Conservation (phyloP, 2,329 filamentous ascomycete genomes). For the Diaporthe eres region DNA sequence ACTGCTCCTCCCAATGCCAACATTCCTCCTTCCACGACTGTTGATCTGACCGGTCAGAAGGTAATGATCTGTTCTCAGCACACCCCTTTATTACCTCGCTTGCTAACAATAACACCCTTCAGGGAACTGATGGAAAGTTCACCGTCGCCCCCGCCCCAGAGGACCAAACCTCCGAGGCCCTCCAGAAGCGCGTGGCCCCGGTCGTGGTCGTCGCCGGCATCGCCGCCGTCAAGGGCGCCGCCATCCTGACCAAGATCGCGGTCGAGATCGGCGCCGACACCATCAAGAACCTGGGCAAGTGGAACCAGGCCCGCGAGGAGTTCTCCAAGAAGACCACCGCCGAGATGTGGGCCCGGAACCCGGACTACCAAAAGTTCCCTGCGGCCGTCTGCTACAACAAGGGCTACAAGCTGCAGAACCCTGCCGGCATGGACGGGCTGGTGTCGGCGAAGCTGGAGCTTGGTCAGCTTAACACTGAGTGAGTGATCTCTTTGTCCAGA, state of each 20-base stretch:
- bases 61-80: background rate
- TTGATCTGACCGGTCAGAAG: slow-evolving; percentile 36
- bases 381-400: slow-evolving; percentile 45
- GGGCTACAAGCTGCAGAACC: slow-evolving; percentile 40
- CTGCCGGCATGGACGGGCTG: slow-evolving; percentile 30
- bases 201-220: slow-evolving; percentile 45
- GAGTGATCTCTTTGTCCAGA: background rate
- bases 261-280: slow-evolving; percentile 35
- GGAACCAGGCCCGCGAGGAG: slow-evolving; percentile 40
- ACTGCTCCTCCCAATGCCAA: slow-evolving; percentile 29
- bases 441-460: slow-evolving; percentile 38
- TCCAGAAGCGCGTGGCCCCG: slow-evolving; percentile 35
- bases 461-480: slow-evolving; percentile 41
- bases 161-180: slow-evolving; percentile 19
- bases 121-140: slow-evolving; percentile 31
- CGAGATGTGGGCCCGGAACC: slow-evolving; percentile 44
- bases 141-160: slow-evolving; percentile 34
- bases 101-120: background rate
- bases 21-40: slow-evolving; percentile 23
- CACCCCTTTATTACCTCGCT: background rate
- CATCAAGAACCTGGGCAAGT: slow-evolving; percentile 40
- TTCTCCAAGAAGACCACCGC: slow-evolving; percentile 43
- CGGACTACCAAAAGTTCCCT: slow-evolving; percentile 37
- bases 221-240: slow-evolving; percentile 26
- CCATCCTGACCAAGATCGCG: slow-evolving; percentile 35